Base-by-base conservation (phyloP, 1,139 yeast species). In the Candida labiduridarum region DNA sequence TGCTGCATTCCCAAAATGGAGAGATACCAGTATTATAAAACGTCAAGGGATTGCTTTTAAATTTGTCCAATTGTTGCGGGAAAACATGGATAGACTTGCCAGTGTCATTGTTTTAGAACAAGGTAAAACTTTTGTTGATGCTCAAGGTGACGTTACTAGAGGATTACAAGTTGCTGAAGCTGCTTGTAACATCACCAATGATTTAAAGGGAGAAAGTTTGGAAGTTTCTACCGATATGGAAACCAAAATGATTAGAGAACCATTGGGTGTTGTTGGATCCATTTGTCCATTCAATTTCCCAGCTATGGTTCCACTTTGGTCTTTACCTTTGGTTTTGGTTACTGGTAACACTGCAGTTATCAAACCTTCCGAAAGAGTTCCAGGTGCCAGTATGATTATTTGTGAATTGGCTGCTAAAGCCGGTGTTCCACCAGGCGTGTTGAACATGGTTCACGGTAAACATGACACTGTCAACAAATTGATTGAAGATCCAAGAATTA, bases 271-370 rank as follows among this genome's bases (percentile, higher is more conserved):
- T 18, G 79, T 84, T 52, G 89, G 85, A 7, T 85, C 89, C 22
- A 85, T 85, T 58, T 82, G 86, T 60, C 90, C 90, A n/a, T 83
- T 83, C 69, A 85, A 85, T 71, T 85, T 87, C 79, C 94, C 94
- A 29, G 94, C 91, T 42, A 87, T 87, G 94, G 89, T 87, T 52
- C 95, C 95, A 35, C 74, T 87, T 59, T 87, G 95, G 95, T 83
- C 91, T 31, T 78, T 87, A 53, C 95, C 95, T 15, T 79, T 87
- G 63, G 76, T 84, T 42, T 78, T 87, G 56, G 92, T 84, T 52
- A 86, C 92, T 25, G 95, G 95, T 59, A 87, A 87, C 74, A 84
- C 92, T 40, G 79, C 87, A 34, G 83, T 87, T 46, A 71, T 87
- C 62, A 87, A 87, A 71, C 95, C 95, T 12, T 83, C 89, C 22